Base-by-base conservation (phyloP, 2,329 filamentous ascomycete species). In the Delphinella strobiligena region DNA sequence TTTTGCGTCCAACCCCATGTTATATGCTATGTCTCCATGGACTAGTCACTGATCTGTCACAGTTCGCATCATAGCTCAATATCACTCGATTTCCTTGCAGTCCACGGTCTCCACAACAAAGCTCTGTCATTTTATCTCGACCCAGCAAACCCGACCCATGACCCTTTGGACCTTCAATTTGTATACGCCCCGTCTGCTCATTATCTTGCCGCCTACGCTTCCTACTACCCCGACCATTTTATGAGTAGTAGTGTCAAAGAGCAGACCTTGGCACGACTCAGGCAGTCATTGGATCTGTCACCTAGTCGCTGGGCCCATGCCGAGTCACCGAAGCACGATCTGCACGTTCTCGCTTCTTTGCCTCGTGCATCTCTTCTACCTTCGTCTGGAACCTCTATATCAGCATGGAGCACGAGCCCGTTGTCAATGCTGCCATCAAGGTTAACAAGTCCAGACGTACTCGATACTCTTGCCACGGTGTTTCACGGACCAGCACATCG, bases 191-290 rank as follows among this genome's bases (percentile, higher is more conserved):
- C 70, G 3, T 64, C 73, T 15, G 73, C 72, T 46, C 64, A 69
- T 35, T 78, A 78, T 52, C 61, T 78, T 34, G 65, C 71, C 27
- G 67, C 66, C 41, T 78, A 76, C 51, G 69, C 68, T 5, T 64
- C 66, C 22, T 56, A 57, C 3, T 76, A 75, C 39, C 69, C 71
- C 2, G 65, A 69, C 19, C 69, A 76, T 50, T 67, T 75, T 38
- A 59, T 75, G 27, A 61, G 63, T 19, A 64, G 62, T 31, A 48
- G 56, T 4, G 56, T 65, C 35, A 54, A 68, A 31, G 58, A 64
- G 32, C 54, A 58, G 15, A 65, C 75, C 32, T 57, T 69, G 11
- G 51, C 59, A n/a, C 63, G 67, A 15, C 61, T 76, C 8, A 54
- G 61, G 12, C 54, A 60, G 31, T 64, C 67, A 19, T 52, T 72